Base-by-base conservation (phyloP, 805 yeast genomes). In the Candida koratica region DNA sequence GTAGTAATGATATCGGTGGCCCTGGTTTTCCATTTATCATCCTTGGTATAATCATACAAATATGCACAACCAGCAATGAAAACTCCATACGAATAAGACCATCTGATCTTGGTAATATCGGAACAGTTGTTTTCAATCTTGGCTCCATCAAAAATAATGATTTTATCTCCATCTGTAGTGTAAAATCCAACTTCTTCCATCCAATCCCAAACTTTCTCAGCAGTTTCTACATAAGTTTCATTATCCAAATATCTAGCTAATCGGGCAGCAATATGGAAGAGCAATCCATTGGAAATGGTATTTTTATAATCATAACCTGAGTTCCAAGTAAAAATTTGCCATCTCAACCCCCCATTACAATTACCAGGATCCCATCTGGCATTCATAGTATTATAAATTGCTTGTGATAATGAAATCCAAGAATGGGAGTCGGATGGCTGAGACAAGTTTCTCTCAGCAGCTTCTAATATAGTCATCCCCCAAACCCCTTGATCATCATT, bases 271-370 rank as follows among this genome's bases (percentile, higher is more conserved):
- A 89, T 56, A 48, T 86, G 87, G 74, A 89, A 88, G 37, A 89
- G 66, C 33, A 89, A 84, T 17, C 95, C 97, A 58, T 86, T 89
- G n/a, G 94, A 73, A 40, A 89, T 86, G 24, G 96, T 67, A 58
- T 90, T 90, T 60, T 90, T 90, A 61, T 90, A 90, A 58, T 85
- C 84, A 57, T 88, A 90, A 43, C 97, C 98, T 5, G 86, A 72
- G 57, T 90, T 90, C 95, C 96, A 89, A 39, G 81, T 72, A 65
- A 81, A 90, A 52, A 90, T 90, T 67, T 90, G 97, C 97, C 97
- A 90, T 60, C 97, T 72, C 42, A 90, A 64, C 1, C 98, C 97
- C 41, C 98, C 97, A 28, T 70, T 74, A 64, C 98, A 90, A 37
- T 67, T 52, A 3, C 49, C 55, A 6, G 56, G 47, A 58, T 89